Evolutionary conservation across 2,329 filamentous ascomycete species (phyloP).

Genomic region (Colletotrichum lupini): DNA sequence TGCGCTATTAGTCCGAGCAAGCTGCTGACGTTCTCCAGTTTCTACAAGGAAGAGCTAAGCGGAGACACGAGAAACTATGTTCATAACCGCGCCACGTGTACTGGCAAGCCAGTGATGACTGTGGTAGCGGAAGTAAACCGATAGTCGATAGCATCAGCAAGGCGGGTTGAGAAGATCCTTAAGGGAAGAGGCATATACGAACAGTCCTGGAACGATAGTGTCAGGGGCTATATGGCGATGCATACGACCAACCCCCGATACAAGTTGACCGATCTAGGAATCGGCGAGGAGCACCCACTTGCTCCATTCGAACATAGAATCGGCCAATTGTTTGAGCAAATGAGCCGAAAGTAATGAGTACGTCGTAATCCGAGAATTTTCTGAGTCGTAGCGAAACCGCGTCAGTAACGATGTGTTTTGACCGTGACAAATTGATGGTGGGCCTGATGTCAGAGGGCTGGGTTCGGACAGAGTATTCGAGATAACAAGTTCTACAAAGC

Average conservation of each 20-base stretch:
- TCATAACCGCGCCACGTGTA: constrained; percentile 35
- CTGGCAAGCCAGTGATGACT: constrained; percentile 9
- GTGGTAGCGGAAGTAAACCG: constrained; percentile 30
- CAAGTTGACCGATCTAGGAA: constrained; percentile 35
- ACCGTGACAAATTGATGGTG: too few relatives aligned
- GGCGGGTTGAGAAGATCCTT: constrained; percentile 32
- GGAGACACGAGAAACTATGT: constrained; percentile 37
- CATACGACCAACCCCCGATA: constrained; percentile 38
- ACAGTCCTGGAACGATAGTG: constrained; percentile 36
- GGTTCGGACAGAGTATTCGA: too few relatives aligned
- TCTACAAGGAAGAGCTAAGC: constrained; percentile 38
- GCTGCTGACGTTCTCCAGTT: constrained; percentile 20
- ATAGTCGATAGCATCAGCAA: constrained; percentile 32
- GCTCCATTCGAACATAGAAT: constrained; percentile 35
- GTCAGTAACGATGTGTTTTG: too few relatives aligned
- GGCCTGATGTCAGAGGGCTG: too few relatives aligned
- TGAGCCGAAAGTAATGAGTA: constrained; percentile 9
- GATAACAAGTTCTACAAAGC: too few relatives aligned
- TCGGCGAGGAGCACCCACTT: constrained; percentile 37
- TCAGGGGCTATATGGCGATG: constrained; percentile 38
- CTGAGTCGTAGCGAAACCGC: too few relatives aligned
- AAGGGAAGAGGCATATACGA: constrained; percentile 36
- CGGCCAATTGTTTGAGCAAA: constrained; percentile 34
- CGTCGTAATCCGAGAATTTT: too few relatives aligned
- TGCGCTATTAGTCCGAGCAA: background rate